phyloP scores from a whole-genome alignment of 2,329 filamentous ascomycete species.

The Gaeumannomyces tritici region DNA sequence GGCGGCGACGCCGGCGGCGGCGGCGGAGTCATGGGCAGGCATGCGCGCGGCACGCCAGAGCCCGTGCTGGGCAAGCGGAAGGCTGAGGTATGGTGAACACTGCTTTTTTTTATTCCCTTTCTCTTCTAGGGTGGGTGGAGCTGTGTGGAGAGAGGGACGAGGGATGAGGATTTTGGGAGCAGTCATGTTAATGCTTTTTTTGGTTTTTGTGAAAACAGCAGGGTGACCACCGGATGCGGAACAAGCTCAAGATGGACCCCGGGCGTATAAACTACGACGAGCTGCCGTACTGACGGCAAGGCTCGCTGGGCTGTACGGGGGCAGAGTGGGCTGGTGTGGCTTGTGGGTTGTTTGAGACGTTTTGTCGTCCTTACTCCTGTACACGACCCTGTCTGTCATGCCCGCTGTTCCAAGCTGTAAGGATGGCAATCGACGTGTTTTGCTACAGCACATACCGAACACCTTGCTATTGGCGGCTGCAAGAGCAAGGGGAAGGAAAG shows the following conservation, averaged over 20 bases:
- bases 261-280: background rate
- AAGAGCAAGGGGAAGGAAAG: too few species aligned
- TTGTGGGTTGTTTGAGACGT: too few species aligned
- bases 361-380: too few species aligned
- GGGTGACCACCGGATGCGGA: background rate
- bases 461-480: too few species aligned
- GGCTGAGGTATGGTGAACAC: constrained; percentile 6
- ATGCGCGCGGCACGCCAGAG: constrained; percentile 6
- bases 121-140: background rate
- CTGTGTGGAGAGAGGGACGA: background rate
- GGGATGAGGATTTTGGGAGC: too few species aligned
- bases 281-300: background rate
- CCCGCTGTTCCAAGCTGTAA: too few species aligned
- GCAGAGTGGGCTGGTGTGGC: too few species aligned
- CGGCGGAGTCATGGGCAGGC: background rate
- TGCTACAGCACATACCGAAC: too few species aligned
- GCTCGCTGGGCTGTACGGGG: too few species aligned
- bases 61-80: constrained; percentile 11
- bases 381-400: too few species aligned
- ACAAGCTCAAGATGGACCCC: background rate
- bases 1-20: constrained; percentile 5
- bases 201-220: background rate
- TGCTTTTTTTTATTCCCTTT: too few species aligned
- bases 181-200: background rate
- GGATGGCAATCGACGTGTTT: too few species aligned